These are phyloP conservation scores for Hypoxylon fragiforme DNA, from an alignment of 495 filamentous ascomycete genomes.

Conservation along the genomic window DNA sequence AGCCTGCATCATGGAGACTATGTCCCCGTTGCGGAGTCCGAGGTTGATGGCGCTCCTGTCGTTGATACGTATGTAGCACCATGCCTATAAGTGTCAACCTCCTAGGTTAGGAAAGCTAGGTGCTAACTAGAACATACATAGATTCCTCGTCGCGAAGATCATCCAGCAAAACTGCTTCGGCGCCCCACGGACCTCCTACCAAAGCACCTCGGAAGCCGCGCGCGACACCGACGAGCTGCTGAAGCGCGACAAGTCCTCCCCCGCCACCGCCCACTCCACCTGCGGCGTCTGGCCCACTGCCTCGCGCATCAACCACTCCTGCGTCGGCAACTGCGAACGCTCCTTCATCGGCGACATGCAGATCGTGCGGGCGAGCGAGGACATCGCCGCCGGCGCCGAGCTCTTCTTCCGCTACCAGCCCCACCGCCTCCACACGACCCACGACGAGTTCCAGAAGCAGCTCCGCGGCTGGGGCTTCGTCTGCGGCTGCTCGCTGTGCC, in stretches of 20 bases:
- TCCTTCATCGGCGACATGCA: constrained; percentile 64
- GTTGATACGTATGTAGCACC: constrained; percentile 51
- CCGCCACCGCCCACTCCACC: constrained; percentile 12
- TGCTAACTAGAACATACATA: constrained; percentile 11
- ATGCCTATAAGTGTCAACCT: neutral
- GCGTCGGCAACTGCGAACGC: constrained; percentile 48
- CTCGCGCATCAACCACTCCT: constrained; percentile 61
- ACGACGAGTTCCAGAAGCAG: constrained; percentile 17
- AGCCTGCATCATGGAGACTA: constrained; percentile 49
- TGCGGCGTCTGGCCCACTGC: constrained; percentile 55
- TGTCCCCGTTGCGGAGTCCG: constrained; percentile 30
- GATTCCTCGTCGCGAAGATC: constrained; percentile 48
- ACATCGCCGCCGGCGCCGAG: constrained; percentile 43
- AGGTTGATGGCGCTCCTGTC: constrained; percentile 48
- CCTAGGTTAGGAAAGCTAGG: too few relatives aligned
- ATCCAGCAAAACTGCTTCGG: constrained; percentile 51
- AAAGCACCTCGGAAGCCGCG: constrained; percentile 5
- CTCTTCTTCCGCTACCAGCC: constrained; percentile 27
- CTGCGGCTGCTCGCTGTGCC: constrained; percentile 48
- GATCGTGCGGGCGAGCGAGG: constrained; percentile 54
- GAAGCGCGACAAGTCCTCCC: too few relatives aligned
- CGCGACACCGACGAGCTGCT: constrained; percentile 4
- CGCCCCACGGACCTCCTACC: constrained; percentile 36
- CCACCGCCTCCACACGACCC: constrained; percentile 9
- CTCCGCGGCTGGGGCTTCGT: constrained; percentile 49